These are phyloP conservation scores for Diaporthe destruens DNA, from an alignment of 2,329 filamentous ascomycete species.

Conservation along the genomic window DNA sequence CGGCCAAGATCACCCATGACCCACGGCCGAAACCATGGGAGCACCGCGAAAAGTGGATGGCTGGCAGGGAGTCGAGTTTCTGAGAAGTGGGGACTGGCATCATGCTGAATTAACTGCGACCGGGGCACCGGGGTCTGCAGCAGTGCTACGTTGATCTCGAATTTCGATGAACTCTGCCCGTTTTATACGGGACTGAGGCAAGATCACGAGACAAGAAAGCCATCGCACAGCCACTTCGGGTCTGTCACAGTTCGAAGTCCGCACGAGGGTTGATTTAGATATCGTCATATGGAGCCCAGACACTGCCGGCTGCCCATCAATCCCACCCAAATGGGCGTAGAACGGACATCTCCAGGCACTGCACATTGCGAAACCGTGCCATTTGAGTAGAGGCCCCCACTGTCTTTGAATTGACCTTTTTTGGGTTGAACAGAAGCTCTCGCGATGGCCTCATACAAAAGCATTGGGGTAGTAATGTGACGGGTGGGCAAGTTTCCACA, in stretches of 20 bases:
- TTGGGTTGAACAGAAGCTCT: slow-evolving; percentile 1
- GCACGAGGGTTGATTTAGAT: neutral
- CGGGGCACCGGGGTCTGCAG: slow-evolving; percentile 10
- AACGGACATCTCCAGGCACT: neutral
- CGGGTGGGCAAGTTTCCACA: slow-evolving; percentile 1
- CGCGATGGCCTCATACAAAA: neutral
- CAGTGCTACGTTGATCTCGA: neutral
- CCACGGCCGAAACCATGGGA: slow-evolving; percentile 36
- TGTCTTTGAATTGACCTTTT: neutral
- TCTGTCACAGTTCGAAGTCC: neutral
- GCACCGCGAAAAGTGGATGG: slow-evolving; percentile 29
- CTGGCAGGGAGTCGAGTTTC: slow-evolving; percentile 32
- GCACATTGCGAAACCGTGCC: neutral
- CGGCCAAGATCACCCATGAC: slow-evolving; percentile 17
- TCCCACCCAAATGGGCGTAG: too few relatives aligned
- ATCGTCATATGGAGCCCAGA: neutral
- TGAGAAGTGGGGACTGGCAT: slow-evolving; percentile 32
- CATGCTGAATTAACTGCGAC: slow-evolving; percentile 17
- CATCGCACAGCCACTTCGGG: neutral
- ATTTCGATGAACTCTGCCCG: slow-evolving; percentile 34
- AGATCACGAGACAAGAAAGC: neutral
- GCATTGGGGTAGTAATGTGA: slow-evolving; percentile 27
- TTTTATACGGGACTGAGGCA: neutral
- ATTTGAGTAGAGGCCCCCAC: neutral
- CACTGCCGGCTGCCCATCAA: neutral